Base-by-base conservation (phyloP, 768 basidiomycete species). In the Antrodiella citrinella region DNA sequence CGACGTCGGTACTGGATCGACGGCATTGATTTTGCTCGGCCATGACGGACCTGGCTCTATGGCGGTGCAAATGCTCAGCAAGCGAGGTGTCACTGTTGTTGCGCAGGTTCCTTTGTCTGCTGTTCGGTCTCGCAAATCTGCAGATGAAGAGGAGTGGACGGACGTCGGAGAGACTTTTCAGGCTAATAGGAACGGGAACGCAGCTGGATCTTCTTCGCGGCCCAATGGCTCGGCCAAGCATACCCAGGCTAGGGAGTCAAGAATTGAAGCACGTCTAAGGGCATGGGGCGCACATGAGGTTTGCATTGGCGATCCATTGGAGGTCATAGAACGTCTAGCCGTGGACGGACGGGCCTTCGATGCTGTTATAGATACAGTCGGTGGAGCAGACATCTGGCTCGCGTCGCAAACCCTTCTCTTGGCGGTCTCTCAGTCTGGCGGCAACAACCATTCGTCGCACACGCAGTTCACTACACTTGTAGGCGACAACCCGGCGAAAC, bases 341-440 rank as follows among this genome's bases (percentile, higher is more conserved):
- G 71, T 67, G 44, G 80, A 80, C 44, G 78, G 77, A 20, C 76
- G 78, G 12, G 63, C 69, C 26, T 86, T 93, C 63, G 91, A 94
- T 61, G 85, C 81, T 19, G 76, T 96, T 2, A 64, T 94, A 53
- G 93, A 95, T 63, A 86, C 86, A 1, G 67, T 90, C 15, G 92
- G 92, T 3, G 90, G 92, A 13, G 76, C 77, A 59, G 80, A 77
- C 35, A 74, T 93, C 26, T 89, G 91, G 77, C 84, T 88, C 55
- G 84, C 81, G 3, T 77, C 83, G 2, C 79, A 80, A 56, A 63
- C 74, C 48, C 69, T 95, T 26, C 69, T 91, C 47, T 47, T 56
- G 4, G 53, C 57, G 62, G 65, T 68, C 62, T 59, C 69, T 60
- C 56, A 60, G 50, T 65, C 60, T 45, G 47, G 58, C 43, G 19